Conservation (phyloP, 139 green algal species). For the Haematococcus sp. region DNA sequence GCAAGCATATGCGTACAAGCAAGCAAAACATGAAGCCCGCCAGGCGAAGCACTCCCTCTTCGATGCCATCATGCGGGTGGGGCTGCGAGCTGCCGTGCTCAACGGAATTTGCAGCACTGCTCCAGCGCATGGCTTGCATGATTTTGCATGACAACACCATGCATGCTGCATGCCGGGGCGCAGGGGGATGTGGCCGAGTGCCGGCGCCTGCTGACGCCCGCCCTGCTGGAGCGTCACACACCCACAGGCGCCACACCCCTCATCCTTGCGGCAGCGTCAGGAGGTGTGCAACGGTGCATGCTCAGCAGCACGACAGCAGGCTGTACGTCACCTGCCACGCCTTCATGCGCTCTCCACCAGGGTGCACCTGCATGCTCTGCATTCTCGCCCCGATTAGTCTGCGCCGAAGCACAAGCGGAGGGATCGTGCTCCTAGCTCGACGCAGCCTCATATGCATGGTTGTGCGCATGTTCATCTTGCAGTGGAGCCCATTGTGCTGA, state of each 20-base stretch:
- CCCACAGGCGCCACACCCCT: slow-evolving; percentile 6
- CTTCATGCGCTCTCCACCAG: no score
- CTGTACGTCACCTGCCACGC: no score
- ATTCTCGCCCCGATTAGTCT: no score
- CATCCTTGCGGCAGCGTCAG: slow-evolving; percentile 23
- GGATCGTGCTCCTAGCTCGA: no score
- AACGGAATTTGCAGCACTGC: not conserved
- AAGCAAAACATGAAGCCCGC: no score
- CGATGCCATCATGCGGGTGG: slow-evolving; percentile 20
- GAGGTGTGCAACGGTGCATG: slow-evolving; percentile 12
- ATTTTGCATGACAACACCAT: no score
- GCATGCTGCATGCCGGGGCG: no score
- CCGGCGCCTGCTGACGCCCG: not conserved
- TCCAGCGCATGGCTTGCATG: not conserved
- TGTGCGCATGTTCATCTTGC: not conserved
- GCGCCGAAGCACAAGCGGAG: no score
- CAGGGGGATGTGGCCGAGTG: slow-evolving; percentile 2
- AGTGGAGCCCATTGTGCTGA: slow-evolving; percentile 14
- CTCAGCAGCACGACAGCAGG: no score
- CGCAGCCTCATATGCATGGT: not conserved
- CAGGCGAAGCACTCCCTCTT: slow-evolving; percentile 22
- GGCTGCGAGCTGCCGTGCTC: no score
- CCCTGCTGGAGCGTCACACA: slow-evolving; percentile 30
- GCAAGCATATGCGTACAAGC: no score
- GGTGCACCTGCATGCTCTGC: no score